Evolutionary conservation across 305 asterid genomes (phyloP).

Genomic region (Withania somnifera): DNA sequence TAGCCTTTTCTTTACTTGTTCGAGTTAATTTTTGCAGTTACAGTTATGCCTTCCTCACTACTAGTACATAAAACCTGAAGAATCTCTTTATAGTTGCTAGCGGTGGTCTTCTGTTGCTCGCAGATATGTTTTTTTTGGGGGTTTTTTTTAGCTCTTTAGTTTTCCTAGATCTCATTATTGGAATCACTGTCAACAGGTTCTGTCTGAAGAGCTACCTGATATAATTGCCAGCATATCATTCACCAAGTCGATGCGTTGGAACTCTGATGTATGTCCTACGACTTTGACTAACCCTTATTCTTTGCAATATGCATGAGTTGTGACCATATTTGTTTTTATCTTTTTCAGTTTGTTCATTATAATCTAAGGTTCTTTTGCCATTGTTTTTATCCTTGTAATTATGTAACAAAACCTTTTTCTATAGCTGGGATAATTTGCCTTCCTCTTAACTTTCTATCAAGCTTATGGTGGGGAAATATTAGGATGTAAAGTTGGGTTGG

Average conservation of each 20-base stretch:
- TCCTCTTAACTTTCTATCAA: neutral
- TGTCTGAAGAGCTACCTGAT: slow-evolving; percentile 76
- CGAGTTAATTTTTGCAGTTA: neutral
- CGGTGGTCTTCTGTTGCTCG: neutral
- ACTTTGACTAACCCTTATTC: neutral
- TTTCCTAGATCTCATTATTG: slow-evolving; percentile 4
- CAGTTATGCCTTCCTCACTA: neutral
- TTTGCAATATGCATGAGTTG: neutral
- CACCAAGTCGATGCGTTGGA: slow-evolving; percentile 96
- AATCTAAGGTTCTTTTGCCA: neutral
- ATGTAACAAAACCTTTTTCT: neutral
- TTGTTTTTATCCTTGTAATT: neutral
- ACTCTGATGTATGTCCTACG: slow-evolving; percentile 67
- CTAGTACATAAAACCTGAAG: neutral
- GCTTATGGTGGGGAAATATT: neutral
- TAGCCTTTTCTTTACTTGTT: neutral
- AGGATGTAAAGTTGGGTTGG: neutral
- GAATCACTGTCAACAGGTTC: slow-evolving; percentile 43
- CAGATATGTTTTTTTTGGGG: neutral
- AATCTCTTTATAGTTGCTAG: neutral
- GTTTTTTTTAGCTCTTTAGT: neutral
- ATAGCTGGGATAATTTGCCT: neutral
- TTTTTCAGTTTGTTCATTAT: neutral
- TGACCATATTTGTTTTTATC: neutral
- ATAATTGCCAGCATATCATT: slow-evolving; percentile 63